Base-by-base conservation (phyloP, 352 stramenopile species). In the Phytophthora chlamydospora region DNA sequence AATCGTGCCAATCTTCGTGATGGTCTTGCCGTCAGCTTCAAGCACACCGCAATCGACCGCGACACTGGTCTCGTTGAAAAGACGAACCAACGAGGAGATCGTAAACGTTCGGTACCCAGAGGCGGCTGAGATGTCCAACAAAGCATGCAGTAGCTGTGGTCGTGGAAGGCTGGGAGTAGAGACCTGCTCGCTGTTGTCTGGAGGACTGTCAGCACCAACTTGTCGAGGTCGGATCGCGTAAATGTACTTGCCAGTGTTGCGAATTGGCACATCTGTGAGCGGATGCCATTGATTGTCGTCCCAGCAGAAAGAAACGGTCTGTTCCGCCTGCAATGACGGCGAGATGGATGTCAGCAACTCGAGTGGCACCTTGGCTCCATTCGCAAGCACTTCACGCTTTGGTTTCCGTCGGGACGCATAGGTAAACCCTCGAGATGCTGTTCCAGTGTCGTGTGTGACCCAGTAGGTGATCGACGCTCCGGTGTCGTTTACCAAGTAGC, bases 261-360 rank as follows among this genome's bases (percentile, higher is more conserved):
- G 80, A 44, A 93, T 91, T 2, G 83, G 79, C 16, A 95, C 79
- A 31, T 93, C 82, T 4, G 78, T 92, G 0, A 95, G 42, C 2
- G 86, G 85, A 46, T 91, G 65, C 86, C 86, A 95, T 4, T 77
- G 61, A 11, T 80, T 78, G 17, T 93, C 63, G 13, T 73, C 80
- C 79, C 77, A 93, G 45, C 68, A 86, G 35, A 95, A 92, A 4
- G 81, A 88, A 13, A 95, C 66, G 0, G 80, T 88, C 52, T 93
- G 83, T 33, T 95, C 84, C 5, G 84, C 79, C 29, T 75, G 73
- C 10, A 93, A 54, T 0, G 84, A 86, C 27, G 84, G 72, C 47
- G 88, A 88, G 19, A 90, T 86, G 1, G 77, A 75, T 2, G 79
- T 85, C 1, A 83, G 76, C n/a, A 95, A 35, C 59, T 93, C 86